A percentile compares a stretch with the other conserved stretches of the same genome.
These are phyloP conservation scores for Corchorus capsularis DNA, from an alignment of 345 rosid genomes.

Conservation along the genomic window DNA sequence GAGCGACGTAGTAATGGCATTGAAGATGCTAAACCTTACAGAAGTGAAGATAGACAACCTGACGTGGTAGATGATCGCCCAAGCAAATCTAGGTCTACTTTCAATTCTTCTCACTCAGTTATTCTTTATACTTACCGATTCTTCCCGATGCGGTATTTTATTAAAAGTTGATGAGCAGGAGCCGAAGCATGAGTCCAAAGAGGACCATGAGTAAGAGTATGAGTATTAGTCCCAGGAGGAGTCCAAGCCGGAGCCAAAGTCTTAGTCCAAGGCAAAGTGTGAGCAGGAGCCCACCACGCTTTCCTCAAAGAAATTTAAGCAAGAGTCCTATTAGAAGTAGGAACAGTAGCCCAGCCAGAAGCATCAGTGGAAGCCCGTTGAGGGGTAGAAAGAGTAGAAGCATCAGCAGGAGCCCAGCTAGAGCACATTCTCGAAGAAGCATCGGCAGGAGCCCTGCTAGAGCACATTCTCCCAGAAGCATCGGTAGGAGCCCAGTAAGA, in stretches of 20 bases:
- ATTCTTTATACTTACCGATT: slow-evolving; percentile 42
- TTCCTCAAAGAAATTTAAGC: slow-evolving; percentile 39
- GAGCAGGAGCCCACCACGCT: slow-evolving; percentile 40
- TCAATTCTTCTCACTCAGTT: slow-evolving; percentile 44
- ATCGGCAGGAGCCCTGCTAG: slow-evolving; percentile 40
- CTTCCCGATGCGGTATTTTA: slow-evolving; percentile 48
- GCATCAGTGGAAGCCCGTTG: slow-evolving; percentile 56
- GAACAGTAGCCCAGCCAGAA: slow-evolving; percentile 45
- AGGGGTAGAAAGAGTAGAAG: slow-evolving; percentile 33
- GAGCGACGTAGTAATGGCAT: slow-evolving; percentile 53
- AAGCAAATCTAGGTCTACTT: slow-evolving; percentile 84
- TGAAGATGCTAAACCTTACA: slow-evolving; percentile 45
- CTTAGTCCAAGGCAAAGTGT: slow-evolving; percentile 48
- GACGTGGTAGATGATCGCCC: slow-evolving; percentile 81
- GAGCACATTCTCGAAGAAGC: slow-evolving; percentile 17
- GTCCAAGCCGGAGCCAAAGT: slow-evolving; percentile 69
- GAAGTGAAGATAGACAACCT: slow-evolving; percentile 72
- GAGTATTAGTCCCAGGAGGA: slow-evolving; percentile 78
- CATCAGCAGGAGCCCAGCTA: slow-evolving; percentile 40
- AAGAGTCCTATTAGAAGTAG: slow-evolving; percentile 37
- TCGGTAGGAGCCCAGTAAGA: slow-evolving; percentile 49
- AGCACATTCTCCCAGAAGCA: slow-evolving; percentile 45
- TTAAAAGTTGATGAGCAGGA: slow-evolving; percentile 75
- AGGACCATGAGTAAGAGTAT: slow-evolving; percentile 76
- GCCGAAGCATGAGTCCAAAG: slow-evolving; percentile 87